Base-by-base conservation (phyloP, 495 filamentous ascomycete species). In the Podospora pseudoanserina region DNA sequence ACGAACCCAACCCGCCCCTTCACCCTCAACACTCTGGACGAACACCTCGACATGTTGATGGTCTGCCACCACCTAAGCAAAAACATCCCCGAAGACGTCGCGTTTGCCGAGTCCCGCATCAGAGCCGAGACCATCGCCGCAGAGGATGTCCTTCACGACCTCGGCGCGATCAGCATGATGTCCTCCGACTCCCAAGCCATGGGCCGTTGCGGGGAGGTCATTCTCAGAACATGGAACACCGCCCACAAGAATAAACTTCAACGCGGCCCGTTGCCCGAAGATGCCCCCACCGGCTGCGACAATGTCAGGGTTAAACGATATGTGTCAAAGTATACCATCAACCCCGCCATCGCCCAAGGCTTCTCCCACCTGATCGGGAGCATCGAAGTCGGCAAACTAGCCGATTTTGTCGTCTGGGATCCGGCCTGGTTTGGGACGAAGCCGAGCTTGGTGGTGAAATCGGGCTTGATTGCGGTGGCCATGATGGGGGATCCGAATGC, bases 21-120 rank as follows among this genome's bases (percentile, higher is more conserved):
- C 81, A 99, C 95, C 11, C 78, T 81, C 55, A 99, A 99, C 81
- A 99, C 95, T 4, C 86, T 98, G 0, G 95, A 97, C 69, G 95
- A 99, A 80, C 95, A 99, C 79, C 86, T 97, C 1, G 95, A 98
- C 78, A 99, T 99, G 95, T 79, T 99, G 44, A 98, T 98, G 95
- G 92, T 96, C 28, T 99, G 95, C 86, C 95, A 99, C 75, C 96
- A 99, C 75, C 80, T 98, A 20, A 91, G 87, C 60, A 92, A 90
- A 79, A 88, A 96, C 75, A 97, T 97, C 67, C 92, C 93, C 65
- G 95, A 99, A 77, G 95, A 99, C 76, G 91, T 98, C 18, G 92
- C 93, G 1, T 99, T 99, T 72, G 95, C 95, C 55, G 95, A 99
- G 79, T 92, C 89, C 61, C 92, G 95, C 20, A 99, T 99, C 76